phyloP scores from a whole-genome alignment of 495 filamentous ascomycete genomes.

The Neohortaea acidophila region DNA sequence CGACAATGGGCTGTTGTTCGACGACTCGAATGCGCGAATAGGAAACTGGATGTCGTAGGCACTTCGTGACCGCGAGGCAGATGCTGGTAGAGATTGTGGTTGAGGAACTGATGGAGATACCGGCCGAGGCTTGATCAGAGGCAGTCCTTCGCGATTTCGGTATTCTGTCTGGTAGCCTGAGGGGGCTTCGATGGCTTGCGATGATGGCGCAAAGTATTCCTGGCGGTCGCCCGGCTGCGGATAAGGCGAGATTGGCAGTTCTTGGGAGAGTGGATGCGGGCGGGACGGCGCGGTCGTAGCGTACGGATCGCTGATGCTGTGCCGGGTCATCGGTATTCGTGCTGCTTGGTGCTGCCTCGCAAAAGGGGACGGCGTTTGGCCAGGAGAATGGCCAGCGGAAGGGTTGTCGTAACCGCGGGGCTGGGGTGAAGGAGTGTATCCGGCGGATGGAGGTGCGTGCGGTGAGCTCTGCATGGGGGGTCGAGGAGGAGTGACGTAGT shows the following conservation, averaged over 20 bases:
- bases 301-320: conserved; percentile 15
- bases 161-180: conserved; percentile 10
- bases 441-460: conserved; percentile 10
- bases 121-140: conserved; percentile 30
- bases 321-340: not conserved
- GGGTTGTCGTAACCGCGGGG: conserved; percentile 1
- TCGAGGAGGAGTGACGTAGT: conserved; percentile 3
- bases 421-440: conserved; percentile 9
- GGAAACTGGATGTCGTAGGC: conserved; percentile 15
- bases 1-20: conserved; percentile 12
- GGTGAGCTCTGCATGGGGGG: not conserved
- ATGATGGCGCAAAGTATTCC: not conserved
- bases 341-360: not conserved
- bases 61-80: conserved; percentile 6
- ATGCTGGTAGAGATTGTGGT: conserved; percentile 1
- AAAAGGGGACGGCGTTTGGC: conserved; percentile 6
- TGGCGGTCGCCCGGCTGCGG: conserved; percentile 6
- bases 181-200: conserved; percentile 5
- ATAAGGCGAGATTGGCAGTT: conserved; percentile 15
- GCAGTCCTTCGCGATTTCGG: conserved; percentile 13
- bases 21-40: conserved; percentile 14
- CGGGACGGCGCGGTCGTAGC: conserved; percentile 13
- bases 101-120: conserved; percentile 38
- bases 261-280: conserved; percentile 20
- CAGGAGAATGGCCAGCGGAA: not conserved